Evolutionary conservation across 345 rosid species (phyloP), one percentile per base, ranked within the genome.

Genomic region (Populus tremula): DNA sequence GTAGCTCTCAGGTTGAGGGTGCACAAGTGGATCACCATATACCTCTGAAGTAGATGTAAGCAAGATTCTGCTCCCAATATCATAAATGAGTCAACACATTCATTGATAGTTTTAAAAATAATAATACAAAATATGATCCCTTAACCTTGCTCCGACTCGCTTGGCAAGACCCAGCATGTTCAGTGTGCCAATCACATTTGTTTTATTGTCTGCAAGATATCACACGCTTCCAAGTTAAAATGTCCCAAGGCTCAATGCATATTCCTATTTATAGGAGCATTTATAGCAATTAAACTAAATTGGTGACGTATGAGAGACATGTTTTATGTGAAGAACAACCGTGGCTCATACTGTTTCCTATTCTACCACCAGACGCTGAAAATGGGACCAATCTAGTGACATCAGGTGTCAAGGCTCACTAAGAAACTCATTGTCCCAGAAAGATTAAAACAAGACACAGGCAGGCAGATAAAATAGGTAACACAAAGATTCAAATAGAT

Each of bases 151-250:
- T 70, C 98, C 99, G 53, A 93, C 98, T 81, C 98, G 92, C 87
- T 96, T 93, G 67, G 99, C 98, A 69, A 96, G 98, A 76, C 99
- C 98, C 45, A 96, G 88, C 98, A 96, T 93, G 88, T 93, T 96
- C 77, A 93, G 88, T 77, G 99, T 96, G 69, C 99, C 98, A 38
- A 96, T 93, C 74, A 96, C 98, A 88, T 93, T 96, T 78, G 99
- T 96, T 89, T 96, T 67, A 96, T 93, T 21, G 98, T 93, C 97
- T 92, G 89, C 80, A 20, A 50, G 50, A 78, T 21, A 82, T 10
- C 61, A 78, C 31, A 31, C 17, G 49, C 36, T 54, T 53, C 54
- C 20, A 77, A 70, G 76, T 85, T 41, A 85, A 86, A 74, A 8
- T 66, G 21, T 47, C 35, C 10, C 23, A 16, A 21, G 23, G 20